Conservation (phyloP, 352 stramenopile genomes). For the Detonula confervacea region DNA sequence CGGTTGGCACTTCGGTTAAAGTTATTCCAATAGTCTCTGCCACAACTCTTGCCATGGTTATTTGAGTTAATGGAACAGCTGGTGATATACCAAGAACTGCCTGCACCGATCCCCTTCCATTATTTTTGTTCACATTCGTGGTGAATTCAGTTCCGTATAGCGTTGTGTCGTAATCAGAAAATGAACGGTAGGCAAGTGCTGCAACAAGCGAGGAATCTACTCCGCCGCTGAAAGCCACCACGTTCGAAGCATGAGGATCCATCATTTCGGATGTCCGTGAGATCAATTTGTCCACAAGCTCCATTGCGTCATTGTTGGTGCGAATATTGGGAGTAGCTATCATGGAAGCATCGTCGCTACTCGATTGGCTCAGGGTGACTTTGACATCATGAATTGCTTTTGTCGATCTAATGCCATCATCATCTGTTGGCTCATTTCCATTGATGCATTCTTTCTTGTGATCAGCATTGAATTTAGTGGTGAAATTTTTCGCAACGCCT, state of each 20-base stretch:
- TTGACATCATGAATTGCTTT: neutral
- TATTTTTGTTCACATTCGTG: neutral
- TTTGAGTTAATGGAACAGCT: conserved; percentile 89
- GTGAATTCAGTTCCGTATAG: neutral
- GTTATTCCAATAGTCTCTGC: conserved; percentile 89
- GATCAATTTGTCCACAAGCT: conserved; percentile 51
- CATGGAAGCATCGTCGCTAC: neutral
- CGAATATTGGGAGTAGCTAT: conserved; percentile 5
- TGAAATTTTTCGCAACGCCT: neutral
- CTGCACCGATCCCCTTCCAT: conserved; percentile 62
- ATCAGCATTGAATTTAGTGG: neutral
- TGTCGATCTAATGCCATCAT: neutral
- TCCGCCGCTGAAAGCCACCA: conserved; percentile 84
- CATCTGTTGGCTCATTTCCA: neutral
- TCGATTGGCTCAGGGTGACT: conserved; percentile 16
- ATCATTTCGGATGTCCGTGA: conserved; percentile 47
- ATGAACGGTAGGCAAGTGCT: conserved; percentile 89
- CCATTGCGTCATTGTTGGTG: conserved; percentile 25
- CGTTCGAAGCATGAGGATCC: conserved; percentile 42
- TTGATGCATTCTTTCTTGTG: neutral
- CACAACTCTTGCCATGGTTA: conserved; percentile 89
- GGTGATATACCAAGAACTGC: conserved; percentile 93
- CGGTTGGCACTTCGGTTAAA: conserved; percentile 89
- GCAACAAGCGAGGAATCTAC: conserved; percentile 95
- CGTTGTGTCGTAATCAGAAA: conserved; percentile 64